Percentiles rank a stretch among this genome's conserved stretches.
Evolutionary conservation across 2,329 filamentous ascomycete genomes (phyloP).

Genomic region (Diaporthe aspalathi): DNA sequence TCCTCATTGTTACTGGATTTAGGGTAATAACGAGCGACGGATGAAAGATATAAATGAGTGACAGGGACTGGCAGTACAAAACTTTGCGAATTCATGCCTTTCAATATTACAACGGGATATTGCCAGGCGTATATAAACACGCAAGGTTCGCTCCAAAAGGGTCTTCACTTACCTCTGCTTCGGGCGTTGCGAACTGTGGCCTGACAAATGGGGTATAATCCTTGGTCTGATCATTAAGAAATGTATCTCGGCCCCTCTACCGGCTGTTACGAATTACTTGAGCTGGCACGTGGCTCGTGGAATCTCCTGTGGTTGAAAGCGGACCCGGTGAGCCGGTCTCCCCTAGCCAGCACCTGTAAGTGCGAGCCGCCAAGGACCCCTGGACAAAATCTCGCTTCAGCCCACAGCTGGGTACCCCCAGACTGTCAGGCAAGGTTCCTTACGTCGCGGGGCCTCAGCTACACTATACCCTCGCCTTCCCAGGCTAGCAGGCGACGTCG

Average conservation of each 20-base stretch:
- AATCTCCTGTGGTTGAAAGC: background rate
- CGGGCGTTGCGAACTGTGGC: background rate
- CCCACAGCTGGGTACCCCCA: background rate
- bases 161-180: background rate
- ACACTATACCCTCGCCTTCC: background rate
- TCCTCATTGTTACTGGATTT: background rate
- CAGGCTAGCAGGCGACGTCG: background rate
- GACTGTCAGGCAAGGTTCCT: slow-evolving; percentile 17
- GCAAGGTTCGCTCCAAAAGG: background rate
- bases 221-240: background rate
- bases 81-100: background rate
- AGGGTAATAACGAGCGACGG: too few species aligned
- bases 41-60: background rate
- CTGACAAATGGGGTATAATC: background rate
- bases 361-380: background rate
- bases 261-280: background rate
- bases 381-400: slow-evolving; percentile 5
- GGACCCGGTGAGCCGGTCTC: background rate
- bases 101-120: background rate
- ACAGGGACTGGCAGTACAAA: background rate
- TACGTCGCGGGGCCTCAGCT: slow-evolving; percentile 3
- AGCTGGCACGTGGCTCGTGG: background rate
- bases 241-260: slow-evolving; percentile 5
- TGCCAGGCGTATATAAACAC: slow-evolving; percentile 7
- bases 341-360: background rate